phyloP scores from a whole-genome alignment of 1,139 yeast genomes.

The Debaryomycetaceae sp. region DNA sequence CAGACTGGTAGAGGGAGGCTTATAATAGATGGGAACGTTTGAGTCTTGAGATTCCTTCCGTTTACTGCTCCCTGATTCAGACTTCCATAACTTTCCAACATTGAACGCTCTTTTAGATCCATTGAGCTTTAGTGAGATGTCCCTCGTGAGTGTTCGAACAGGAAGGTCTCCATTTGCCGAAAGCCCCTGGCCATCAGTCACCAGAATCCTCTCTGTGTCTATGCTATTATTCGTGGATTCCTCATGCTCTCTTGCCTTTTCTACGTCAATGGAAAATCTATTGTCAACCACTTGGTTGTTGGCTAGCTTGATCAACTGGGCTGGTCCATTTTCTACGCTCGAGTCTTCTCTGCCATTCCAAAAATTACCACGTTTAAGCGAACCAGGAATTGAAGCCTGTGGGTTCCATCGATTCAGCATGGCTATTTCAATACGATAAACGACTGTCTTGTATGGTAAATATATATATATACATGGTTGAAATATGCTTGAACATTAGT shows the following conservation, averaged over 20 bases:
- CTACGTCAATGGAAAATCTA: not conserved
- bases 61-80: constrained; percentile 1
- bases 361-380: no score
- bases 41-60: constrained; percentile 2
- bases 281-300: not conserved
- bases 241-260: not conserved
- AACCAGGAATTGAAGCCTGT: not conserved
- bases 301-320: not conserved
- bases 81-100: constrained; percentile 7
- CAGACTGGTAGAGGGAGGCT: constrained; percentile 30
- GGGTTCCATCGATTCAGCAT: not conserved
- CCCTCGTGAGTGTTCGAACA: constrained; percentile 5
- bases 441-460: not conserved
- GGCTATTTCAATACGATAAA: not conserved
- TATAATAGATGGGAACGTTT: constrained; percentile 30
- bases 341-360: not conserved
- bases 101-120: constrained; percentile 15
- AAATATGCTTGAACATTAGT: not conserved
- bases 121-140: constrained; percentile 16
- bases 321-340: not conserved
- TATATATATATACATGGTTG: no score
- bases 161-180: not conserved
- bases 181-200: not conserved
- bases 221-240: not conserved
- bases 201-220: not conserved